phyloP scores from a whole-genome alignment of 2,329 filamentous ascomycete genomes.

The Penicillium vulpinum region DNA sequence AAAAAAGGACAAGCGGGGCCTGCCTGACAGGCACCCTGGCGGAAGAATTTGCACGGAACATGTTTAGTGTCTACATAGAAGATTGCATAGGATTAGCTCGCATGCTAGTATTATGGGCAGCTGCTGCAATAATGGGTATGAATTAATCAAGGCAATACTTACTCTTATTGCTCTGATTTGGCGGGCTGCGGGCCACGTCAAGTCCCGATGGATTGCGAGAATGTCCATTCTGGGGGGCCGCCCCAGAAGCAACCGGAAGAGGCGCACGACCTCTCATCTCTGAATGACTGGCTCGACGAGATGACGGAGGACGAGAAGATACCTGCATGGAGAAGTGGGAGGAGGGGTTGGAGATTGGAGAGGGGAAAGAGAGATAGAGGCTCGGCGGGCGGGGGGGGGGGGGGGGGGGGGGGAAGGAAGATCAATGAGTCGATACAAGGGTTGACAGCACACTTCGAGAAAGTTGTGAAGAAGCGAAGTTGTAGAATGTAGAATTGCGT shows the following conservation, averaged over 20 bases:
- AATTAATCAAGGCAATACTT: conserved; percentile 3
- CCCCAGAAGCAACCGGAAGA: conserved; percentile 40
- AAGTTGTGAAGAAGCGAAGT: not conserved
- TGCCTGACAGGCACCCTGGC: conserved; percentile 92
- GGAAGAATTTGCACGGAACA: conserved; percentile 99
- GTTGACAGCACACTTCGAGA: not conserved
- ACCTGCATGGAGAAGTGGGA: conserved; percentile 24
- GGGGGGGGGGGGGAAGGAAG: conserved; percentile 5
- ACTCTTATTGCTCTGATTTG: conserved; percentile 47
- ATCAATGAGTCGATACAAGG: no score
- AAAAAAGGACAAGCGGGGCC: conserved; percentile 95
- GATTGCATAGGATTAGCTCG: conserved; percentile 11
- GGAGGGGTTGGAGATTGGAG: conserved; percentile 19
- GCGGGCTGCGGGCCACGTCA: conserved; percentile 50
- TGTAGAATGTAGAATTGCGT: not conserved
- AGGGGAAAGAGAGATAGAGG: conserved; percentile 14
- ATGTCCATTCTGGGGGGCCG: conserved; percentile 42
- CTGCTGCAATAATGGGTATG: not conserved
- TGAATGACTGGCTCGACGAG: conserved; percentile 30
- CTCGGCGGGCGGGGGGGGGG: conserved; percentile 19
- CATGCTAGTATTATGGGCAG: not conserved
- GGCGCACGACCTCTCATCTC: conserved; percentile 46
- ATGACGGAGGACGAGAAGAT: conserved; percentile 25
- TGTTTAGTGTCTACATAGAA: conserved; percentile 76
- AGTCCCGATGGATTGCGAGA: conserved; percentile 44